Conservation (phyloP, 2,329 filamentous ascomycete species). For the Phoma sp. region DNA sequence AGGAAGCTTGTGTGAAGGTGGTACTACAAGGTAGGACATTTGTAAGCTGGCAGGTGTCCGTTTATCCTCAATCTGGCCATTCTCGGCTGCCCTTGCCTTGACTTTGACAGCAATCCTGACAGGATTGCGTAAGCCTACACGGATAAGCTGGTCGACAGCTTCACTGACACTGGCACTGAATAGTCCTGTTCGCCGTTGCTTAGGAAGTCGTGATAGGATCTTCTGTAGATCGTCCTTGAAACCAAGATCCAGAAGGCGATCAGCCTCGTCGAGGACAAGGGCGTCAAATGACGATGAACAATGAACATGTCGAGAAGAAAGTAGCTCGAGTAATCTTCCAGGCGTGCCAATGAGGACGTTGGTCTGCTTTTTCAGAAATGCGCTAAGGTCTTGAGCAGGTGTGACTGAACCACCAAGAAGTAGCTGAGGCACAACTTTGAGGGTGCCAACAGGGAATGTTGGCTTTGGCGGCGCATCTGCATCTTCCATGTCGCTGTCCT, state of each 20-base stretch:
- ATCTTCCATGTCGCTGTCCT: slow-evolving; percentile 51
- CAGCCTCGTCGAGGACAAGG: slow-evolving; percentile 92
- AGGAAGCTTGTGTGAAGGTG: slow-evolving; percentile 80
- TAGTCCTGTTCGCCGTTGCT: slow-evolving; percentile 89
- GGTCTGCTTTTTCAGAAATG: slow-evolving; percentile 81
- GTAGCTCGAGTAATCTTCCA: slow-evolving; percentile 84
- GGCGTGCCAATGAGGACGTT: slow-evolving; percentile 92
- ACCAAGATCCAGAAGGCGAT: slow-evolving; percentile 88
- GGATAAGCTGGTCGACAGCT: slow-evolving; percentile 89
- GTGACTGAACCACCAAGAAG: slow-evolving; percentile 83
- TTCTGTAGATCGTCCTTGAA: slow-evolving; percentile 91
- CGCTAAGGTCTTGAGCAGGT: slow-evolving; percentile 82
- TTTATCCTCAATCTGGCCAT: slow-evolving; percentile 77
- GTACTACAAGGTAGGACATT: slow-evolving; percentile 81
- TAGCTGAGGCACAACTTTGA: slow-evolving; percentile 75
- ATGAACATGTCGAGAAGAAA: slow-evolving; percentile 86
- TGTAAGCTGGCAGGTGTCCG: slow-evolving; percentile 90
- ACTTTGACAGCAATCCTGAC: slow-evolving; percentile 96
- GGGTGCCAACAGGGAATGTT: slow-evolving; percentile 55
- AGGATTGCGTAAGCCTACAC: slow-evolving; percentile 89
- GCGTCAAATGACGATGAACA: slow-evolving; percentile 89
- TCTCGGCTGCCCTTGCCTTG: slow-evolving; percentile 56
- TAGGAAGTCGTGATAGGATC: slow-evolving; percentile 83
- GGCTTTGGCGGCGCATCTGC: slow-evolving; percentile 47
- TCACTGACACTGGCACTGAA: slow-evolving; percentile 98